Percentiles rank a stretch among this genome's conserved stretches.
phyloP scores from a whole-genome alignment of 495 filamentous ascomycete species.

The Podospora didyma region DNA sequence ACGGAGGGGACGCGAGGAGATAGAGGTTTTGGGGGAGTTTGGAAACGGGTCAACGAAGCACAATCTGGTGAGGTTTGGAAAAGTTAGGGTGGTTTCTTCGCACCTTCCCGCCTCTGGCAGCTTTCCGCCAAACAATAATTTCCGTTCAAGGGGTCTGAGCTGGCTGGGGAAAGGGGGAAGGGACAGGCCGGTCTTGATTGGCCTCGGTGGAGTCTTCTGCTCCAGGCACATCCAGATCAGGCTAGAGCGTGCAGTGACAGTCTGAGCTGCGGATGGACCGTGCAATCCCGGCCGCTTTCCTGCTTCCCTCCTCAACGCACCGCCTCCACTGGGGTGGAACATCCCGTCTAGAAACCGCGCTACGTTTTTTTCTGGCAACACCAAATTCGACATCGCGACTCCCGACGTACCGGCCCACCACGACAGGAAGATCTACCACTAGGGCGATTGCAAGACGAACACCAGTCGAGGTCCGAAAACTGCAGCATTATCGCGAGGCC shows the following conservation, averaged over 20 bases:
- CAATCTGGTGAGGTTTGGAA: slow-evolving; percentile 13
- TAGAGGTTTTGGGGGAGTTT: slow-evolving; percentile 11
- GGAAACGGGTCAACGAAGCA: slow-evolving; percentile 21
- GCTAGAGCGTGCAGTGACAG: slow-evolving; percentile 15
- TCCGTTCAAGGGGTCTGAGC: slow-evolving; percentile 37
- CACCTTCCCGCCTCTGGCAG: slow-evolving; percentile 34
- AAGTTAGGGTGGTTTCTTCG: slow-evolving; percentile 28
- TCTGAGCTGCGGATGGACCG: slow-evolving; percentile 21
- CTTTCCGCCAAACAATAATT: slow-evolving; percentile 45
- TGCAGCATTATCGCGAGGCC: neutral
- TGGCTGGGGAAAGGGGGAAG: slow-evolving; percentile 41
- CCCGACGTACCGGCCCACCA: slow-evolving; percentile 4
- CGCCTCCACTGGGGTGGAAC: slow-evolving; percentile 12
- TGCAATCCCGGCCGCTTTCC: slow-evolving; percentile 26
- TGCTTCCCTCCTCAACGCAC: slow-evolving; percentile 1
- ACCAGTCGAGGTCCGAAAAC: neutral
- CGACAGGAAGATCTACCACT: too few species aligned
- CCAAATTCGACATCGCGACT: slow-evolving; percentile 7
- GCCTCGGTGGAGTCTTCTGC: slow-evolving; percentile 30
- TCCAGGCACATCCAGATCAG: slow-evolving; percentile 25
- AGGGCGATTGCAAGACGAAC: neutral
- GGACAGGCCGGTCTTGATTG: slow-evolving; percentile 36
- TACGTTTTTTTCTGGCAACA: slow-evolving; percentile 24
- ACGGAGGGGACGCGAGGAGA: slow-evolving; percentile 1
- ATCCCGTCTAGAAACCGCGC: slow-evolving; percentile 11